phyloP scores from a whole-genome alignment of 805 yeast genomes.

The Zygoascus flipseniorum region DNA sequence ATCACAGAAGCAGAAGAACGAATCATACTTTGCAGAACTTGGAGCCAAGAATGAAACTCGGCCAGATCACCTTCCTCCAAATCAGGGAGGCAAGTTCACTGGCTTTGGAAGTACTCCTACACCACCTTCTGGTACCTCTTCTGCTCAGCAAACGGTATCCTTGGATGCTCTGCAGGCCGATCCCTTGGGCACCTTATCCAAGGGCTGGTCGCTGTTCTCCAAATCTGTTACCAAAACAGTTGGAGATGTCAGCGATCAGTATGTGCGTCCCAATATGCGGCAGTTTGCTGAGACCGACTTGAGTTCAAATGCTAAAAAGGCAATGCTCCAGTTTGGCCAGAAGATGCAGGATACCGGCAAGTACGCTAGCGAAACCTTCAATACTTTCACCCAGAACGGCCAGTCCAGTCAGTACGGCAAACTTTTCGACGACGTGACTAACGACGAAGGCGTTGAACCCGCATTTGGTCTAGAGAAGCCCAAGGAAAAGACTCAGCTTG shows the following conservation, averaged over 20 bases:
- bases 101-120: slow-evolving; percentile 75
- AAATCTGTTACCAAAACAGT: slow-evolving; percentile 77
- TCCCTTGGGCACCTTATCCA: slow-evolving; percentile 82
- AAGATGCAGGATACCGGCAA: slow-evolving; percentile 83
- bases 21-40: slow-evolving; percentile 69
- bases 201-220: slow-evolving; percentile 92
- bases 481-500: slow-evolving; percentile 46
- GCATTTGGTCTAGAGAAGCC: slow-evolving; percentile 65
- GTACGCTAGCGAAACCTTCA: slow-evolving; percentile 62
- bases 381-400: slow-evolving; percentile 38
- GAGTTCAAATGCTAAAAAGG: slow-evolving; percentile 74
- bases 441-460: slow-evolving; percentile 35
- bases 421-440: slow-evolving; percentile 42
- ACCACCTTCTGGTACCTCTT: not conserved
- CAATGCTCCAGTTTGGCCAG: slow-evolving; percentile 95
- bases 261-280: slow-evolving; percentile 83
- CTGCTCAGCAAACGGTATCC: slow-evolving; percentile 16
- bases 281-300: slow-evolving; percentile 74
- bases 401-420: slow-evolving; percentile 25
- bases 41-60: slow-evolving; percentile 66
- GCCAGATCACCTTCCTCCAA: slow-evolving; percentile 77
- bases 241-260: slow-evolving; percentile 76
- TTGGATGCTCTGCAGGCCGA: slow-evolving; percentile 43
- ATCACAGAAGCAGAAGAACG: slow-evolving; percentile 52
- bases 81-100: slow-evolving; percentile 85